Evolutionary conservation across 2,329 filamentous ascomycete species (phyloP).

Genomic region (Daldinia sp.): DNA sequence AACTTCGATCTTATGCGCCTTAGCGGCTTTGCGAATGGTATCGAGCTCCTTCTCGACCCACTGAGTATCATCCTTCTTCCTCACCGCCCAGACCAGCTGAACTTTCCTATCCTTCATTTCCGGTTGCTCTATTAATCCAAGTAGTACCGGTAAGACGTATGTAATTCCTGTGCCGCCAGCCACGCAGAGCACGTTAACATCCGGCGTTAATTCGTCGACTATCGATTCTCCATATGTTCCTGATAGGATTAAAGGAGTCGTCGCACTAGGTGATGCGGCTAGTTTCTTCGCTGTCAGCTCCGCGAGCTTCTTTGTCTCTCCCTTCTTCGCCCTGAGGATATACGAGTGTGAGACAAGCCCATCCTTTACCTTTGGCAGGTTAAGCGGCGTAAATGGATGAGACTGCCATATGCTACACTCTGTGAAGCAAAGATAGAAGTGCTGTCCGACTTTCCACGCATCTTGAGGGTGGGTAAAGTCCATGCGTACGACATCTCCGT

Average conservation of each 20-base stretch:
- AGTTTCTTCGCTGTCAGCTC: slow-evolving; percentile 57
- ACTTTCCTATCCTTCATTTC: slow-evolving; percentile 58
- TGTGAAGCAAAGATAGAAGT: slow-evolving; percentile 78
- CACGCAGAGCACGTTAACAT: slow-evolving; percentile 64
- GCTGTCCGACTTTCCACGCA: slow-evolving; percentile 75
- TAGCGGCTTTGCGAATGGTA: slow-evolving; percentile 57
- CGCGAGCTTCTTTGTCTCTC: slow-evolving; percentile 70
- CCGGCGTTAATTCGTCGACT: slow-evolving; percentile 55
- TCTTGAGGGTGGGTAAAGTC: slow-evolving; percentile 73
- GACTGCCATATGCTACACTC: slow-evolving; percentile 77
- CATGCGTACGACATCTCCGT: slow-evolving; percentile 73
- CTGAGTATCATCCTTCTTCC: slow-evolving; percentile 64
- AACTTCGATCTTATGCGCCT: slow-evolving; percentile 60
- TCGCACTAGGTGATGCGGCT: slow-evolving; percentile 49
- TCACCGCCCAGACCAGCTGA: slow-evolving; percentile 75
- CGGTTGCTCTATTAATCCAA: slow-evolving; percentile 53
- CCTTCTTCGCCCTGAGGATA: slow-evolving; percentile 67
- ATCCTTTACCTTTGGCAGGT: slow-evolving; percentile 59
- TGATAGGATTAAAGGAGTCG: slow-evolving; percentile 69
- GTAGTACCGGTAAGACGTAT: slow-evolving; percentile 65
- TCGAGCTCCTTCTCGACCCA: slow-evolving; percentile 71
- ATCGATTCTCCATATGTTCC: slow-evolving; percentile 72
- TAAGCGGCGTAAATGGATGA: slow-evolving; percentile 76
- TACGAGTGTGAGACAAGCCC: slow-evolving; percentile 65
- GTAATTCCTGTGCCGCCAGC: slow-evolving; percentile 71